phyloP scores from a whole-genome alignment of 2,329 filamentous ascomycete species.

The Parastagonospora nodorum region DNA sequence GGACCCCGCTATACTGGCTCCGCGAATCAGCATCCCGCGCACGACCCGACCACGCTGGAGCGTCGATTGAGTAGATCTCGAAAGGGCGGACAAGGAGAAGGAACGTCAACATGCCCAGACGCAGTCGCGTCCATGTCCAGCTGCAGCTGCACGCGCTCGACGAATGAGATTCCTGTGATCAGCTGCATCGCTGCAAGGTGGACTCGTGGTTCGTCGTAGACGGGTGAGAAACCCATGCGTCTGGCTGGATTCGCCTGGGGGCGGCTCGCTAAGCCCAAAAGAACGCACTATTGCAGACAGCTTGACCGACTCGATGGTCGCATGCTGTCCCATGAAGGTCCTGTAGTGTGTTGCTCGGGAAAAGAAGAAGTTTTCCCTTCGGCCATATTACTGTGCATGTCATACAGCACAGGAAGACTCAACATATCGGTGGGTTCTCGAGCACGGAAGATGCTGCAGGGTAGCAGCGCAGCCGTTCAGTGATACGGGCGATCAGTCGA shows the following conservation, averaged over 20 bases:
- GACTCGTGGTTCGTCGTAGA: slow-evolving; percentile 19
- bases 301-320: slow-evolving; percentile 40
- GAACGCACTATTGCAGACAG: slow-evolving; percentile 19
- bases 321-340: background rate
- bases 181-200: slow-evolving; percentile 10
- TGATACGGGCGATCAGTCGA: slow-evolving; percentile 1
- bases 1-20: slow-evolving; percentile 27
- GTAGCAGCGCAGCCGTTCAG: background rate
- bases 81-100: slow-evolving; percentile 32
- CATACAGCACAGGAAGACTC: background rate
- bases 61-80: slow-evolving; percentile 10
- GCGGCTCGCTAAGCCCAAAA: slow-evolving; percentile 25
- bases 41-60: slow-evolving; percentile 17
- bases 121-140: slow-evolving; percentile 20
- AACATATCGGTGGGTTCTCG: background rate
- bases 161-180: slow-evolving; percentile 15
- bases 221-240: slow-evolving; percentile 19
- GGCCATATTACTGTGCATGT: background rate
- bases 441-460: background rate
- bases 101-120: slow-evolving; percentile 22
- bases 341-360: slow-evolving; percentile 4
- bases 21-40: slow-evolving; percentile 31
- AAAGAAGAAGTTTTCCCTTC: slow-evolving; percentile 10
- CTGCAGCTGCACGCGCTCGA: slow-evolving; percentile 12
- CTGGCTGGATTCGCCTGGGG: slow-evolving; percentile 19